Evolutionary conservation across 2,329 filamentous ascomycete species (phyloP), one percentile per base, ranked within the genome.

Genomic region (Coniochaeta prunicola): DNA sequence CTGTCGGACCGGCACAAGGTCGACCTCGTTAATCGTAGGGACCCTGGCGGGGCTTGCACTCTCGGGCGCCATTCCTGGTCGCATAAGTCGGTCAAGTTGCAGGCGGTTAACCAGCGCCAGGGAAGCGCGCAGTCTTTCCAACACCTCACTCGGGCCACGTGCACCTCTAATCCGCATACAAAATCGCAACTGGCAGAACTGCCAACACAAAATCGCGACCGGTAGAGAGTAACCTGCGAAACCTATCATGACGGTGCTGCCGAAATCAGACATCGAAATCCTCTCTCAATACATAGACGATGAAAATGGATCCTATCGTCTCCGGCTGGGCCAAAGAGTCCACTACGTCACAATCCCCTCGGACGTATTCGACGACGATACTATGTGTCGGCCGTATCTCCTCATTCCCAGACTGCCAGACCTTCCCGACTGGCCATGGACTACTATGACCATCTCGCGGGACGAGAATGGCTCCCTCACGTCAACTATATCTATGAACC

Each of bases 341-440:
- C 60, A 62, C 55, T 68, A 68, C 60, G 58, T 67, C 21, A 67
- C 61, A 10, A 68, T 70, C 57, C 53, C 63, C 19, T 59, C 48
- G 19, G 59, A 58, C 59, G 59, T 65, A 45, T 68, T 69, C 58
- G 67, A 69, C 56, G 64, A 69, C 45, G 64, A 69, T 56, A 71
- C 66, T 21, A 67, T 70, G 65, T 68, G 65, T 57, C 63, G 68
- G 56, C 68, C 68, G n/a, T 67, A 69, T 60, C 66, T 70, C 53
- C 63, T 70, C 57, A 66, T 69, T 45, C 65, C 68, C 31, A 59
- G 60, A 42, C 60, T 69, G 10, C 68, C 68, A 30, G 60, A 62
- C 55, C 60, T 70, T 40, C 65, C 67, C 33, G 62, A 65, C 54
- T 63, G 61, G 21, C 53, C 59, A 30, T 70, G 64, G 67, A 68